These are phyloP conservation scores for Colletotrichum limetticola DNA, from an alignment of 2,329 filamentous ascomycete genomes.

Conservation along the genomic window DNA sequence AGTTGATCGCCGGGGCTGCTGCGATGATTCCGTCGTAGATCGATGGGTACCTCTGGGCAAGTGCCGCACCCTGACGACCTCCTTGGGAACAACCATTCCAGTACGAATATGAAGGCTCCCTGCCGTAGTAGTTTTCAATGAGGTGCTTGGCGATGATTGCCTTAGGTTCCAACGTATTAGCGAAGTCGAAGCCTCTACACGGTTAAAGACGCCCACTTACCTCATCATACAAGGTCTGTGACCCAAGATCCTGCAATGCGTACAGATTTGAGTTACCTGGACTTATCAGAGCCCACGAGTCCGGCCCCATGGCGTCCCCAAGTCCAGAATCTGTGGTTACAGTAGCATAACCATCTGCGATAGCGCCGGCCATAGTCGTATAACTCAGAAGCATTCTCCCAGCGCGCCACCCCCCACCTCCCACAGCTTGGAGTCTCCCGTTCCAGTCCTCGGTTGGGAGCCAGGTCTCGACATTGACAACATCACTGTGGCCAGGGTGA, in stretches of 20 bases:
- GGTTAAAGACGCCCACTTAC: background rate
- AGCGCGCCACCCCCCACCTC: constrained; percentile 42
- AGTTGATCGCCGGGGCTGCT: constrained; percentile 50
- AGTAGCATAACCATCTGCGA: constrained; percentile 37
- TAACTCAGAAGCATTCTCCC: constrained; percentile 28
- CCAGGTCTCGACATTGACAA: constrained; percentile 39
- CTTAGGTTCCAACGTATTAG: background rate
- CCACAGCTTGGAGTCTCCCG: constrained; percentile 41
- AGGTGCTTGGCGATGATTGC: constrained; percentile 60
- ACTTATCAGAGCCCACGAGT: constrained; percentile 35
- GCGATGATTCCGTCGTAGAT: constrained; percentile 69
- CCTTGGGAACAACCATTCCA: constrained; percentile 70
- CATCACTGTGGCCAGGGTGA: constrained; percentile 38
- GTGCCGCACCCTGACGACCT: constrained; percentile 67
- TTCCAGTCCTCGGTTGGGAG: constrained; percentile 42
- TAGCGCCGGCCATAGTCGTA: constrained; percentile 33
- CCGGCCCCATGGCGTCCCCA: background rate
- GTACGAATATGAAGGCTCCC: constrained; percentile 54
- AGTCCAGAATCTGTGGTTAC: constrained; percentile 37
- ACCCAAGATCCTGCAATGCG: constrained; percentile 9
- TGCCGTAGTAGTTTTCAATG: constrained; percentile 57
- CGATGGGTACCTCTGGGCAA: constrained; percentile 62
- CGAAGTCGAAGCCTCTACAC: too few relatives aligned
- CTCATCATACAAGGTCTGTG: constrained; percentile 2
- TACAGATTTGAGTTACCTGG: constrained; percentile 24